phyloP scores from a whole-genome alignment of 371 early-diverging fungal genomes.

The Mucor plumbeus region DNA sequence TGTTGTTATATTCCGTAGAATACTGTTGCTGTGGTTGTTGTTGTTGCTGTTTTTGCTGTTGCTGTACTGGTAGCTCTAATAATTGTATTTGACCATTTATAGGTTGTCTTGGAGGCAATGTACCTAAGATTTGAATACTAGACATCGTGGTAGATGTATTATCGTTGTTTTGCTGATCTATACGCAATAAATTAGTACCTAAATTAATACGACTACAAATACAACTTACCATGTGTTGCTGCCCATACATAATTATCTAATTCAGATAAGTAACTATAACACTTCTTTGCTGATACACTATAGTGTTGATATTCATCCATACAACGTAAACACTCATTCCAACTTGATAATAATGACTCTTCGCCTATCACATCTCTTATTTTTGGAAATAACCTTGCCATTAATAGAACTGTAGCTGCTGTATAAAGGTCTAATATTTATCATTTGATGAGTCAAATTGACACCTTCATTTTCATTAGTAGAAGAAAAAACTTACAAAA shows the following conservation, averaged over 20 bases:
- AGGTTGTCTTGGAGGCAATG: constrained; percentile 18
- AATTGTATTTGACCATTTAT: background rate
- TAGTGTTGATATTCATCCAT: constrained; percentile 28
- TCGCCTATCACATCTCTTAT: constrained; percentile 30
- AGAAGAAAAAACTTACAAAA: constrained; percentile 27
- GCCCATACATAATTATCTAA: constrained; percentile 18
- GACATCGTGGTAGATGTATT: constrained; percentile 26
- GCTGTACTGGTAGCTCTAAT: background rate
- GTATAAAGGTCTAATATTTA: constrained; percentile 29
- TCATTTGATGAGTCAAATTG: background rate
- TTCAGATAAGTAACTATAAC: constrained; percentile 31
- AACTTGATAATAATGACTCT: constrained; percentile 24
- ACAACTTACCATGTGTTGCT: constrained; percentile 6
- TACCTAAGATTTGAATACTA: constrained; percentile 31
- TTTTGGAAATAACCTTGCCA: constrained; percentile 36
- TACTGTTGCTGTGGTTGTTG: no score
- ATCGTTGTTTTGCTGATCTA: constrained; percentile 13
- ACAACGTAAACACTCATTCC: constrained; percentile 30
- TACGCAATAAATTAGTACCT: background rate
- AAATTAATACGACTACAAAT: no score
- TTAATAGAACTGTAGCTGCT: constrained; percentile 33
- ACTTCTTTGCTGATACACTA: constrained; percentile 26
- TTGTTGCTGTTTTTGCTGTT: background rate
- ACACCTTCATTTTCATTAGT: background rate
- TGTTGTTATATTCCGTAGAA: no score